Percentiles rank a stretch among this genome's conserved stretches.
phyloP scores from a whole-genome alignment of 73 alveolate genomes.

The Urostyla sp. region DNA sequence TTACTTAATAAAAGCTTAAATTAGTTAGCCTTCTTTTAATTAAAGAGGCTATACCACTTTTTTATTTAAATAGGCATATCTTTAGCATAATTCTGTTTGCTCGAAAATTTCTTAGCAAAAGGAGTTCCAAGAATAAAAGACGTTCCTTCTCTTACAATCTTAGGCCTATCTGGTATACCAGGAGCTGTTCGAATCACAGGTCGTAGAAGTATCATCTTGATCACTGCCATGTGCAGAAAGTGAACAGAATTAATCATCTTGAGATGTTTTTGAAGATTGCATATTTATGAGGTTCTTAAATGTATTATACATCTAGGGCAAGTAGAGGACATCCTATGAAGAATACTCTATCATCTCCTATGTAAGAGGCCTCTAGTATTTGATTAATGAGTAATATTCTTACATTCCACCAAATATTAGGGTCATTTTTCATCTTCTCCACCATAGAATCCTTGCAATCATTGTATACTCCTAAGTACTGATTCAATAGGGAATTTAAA shows the following conservation, averaged over 20 bases:
- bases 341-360: slow-evolving; percentile 53
- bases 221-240: background rate
- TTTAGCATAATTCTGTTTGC: slow-evolving; percentile 44
- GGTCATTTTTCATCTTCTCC: slow-evolving; percentile 27
- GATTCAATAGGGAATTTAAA: slow-evolving; percentile 18
- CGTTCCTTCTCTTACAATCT: too few species aligned
- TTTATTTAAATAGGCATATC: slow-evolving; percentile 50
- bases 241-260: too few species aligned
- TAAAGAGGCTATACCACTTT: slow-evolving; percentile 6
- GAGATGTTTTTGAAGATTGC: background rate
- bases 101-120: slow-evolving; percentile 45
- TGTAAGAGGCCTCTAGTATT: slow-evolving; percentile 50
- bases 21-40: slow-evolving; percentile 24
- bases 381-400: background rate
- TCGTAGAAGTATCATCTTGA: background rate
- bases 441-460: slow-evolving; percentile 39
- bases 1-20: slow-evolving; percentile 50
- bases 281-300: background rate
- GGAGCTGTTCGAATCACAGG: too few species aligned
- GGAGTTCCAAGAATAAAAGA: slow-evolving; percentile 4
- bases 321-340: slow-evolving; percentile 46
- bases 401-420: slow-evolving; percentile 56
- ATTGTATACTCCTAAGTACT: slow-evolving; percentile 32
- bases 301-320: slow-evolving; percentile 47
- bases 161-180: too few species aligned